Conservation (phyloP, 306 rosid genomes). For the Pyrus bretschneideri region DNA sequence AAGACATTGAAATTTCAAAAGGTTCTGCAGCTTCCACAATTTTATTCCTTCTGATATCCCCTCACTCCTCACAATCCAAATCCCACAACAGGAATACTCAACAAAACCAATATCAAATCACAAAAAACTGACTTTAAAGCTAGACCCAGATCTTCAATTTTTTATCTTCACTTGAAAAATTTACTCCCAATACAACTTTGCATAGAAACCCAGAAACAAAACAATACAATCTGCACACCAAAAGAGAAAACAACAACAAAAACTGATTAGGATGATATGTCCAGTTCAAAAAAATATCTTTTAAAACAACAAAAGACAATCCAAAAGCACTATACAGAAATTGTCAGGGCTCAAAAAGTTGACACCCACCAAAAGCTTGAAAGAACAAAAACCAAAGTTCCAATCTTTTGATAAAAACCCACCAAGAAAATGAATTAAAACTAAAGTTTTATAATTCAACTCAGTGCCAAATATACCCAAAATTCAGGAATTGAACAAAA, state of each 20-base stretch:
- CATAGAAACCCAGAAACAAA: slow-evolving; percentile 14
- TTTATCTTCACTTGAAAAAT: slow-evolving; percentile 31
- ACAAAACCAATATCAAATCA: slow-evolving; percentile 13
- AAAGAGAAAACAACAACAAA: background rate
- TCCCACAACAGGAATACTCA: background rate
- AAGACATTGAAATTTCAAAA: slow-evolving; percentile 43
- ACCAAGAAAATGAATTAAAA: slow-evolving; percentile 5
- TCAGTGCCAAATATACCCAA: slow-evolving; percentile 13
- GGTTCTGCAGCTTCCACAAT: slow-evolving; percentile 15
- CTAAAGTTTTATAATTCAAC: slow-evolving; percentile 6
- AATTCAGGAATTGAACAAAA: slow-evolving; percentile 1
- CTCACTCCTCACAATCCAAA: slow-evolving; percentile 15
- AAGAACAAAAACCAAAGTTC: slow-evolving; percentile 3
- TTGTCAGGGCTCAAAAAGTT: slow-evolving; percentile 3
- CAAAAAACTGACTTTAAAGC: background rate
- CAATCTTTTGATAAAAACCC: background rate
- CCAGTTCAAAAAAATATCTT: background rate
- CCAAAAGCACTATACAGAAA: slow-evolving; percentile 5
- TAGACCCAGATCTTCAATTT: slow-evolving; percentile 17
- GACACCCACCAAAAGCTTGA: slow-evolving; percentile 11
- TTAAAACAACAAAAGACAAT: slow-evolving; percentile 3
- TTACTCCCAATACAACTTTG: slow-evolving; percentile 17
- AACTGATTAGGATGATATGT: background rate
- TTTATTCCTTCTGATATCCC: slow-evolving; percentile 15
- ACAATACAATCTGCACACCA: slow-evolving; percentile 22